Base-by-base conservation (phyloP, 441 rosid genomes). In the Brassica hybrid region DNA sequence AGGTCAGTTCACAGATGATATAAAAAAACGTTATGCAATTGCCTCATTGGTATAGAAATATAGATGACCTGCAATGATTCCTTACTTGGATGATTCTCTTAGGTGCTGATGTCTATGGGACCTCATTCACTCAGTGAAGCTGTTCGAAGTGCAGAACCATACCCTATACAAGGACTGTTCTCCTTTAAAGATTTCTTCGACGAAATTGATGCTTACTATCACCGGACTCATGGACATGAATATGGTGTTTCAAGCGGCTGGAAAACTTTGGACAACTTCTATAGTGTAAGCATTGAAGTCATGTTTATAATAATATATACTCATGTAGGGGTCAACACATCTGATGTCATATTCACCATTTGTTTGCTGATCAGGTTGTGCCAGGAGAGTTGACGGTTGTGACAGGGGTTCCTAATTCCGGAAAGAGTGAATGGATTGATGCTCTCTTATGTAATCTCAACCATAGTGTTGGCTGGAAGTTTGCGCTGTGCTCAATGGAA, bases 351-450 rank as follows among this genome's bases (percentile, higher is more conserved):
- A 45, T 65, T 58, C 23, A 45, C 58, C 19, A 32, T 65, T 56
- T 70, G 5, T 4, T 9, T 58, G 69, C 69, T 48, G n/a, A 79
- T 82, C 86, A 96, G 99, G 93, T 96, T 85, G 86, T 94, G 76
- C 99, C 99, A 13, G 99, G 99, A 45, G 99, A 96, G 82, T 84
- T 96, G 87, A 96, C 97, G 54, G 80, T 96, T 65, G 93, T 94
- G 67, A 94, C 96, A 52, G 99, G 98, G 77, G 91, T 96, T 79
- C 98, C 99, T 68, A 96, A 96, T 85, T 96, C 99, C 32, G 99
- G 99, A 61, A 96, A 96, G 87, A 96, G 99, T 81, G 99, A 96
- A 81, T 96, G 99, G 99, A 94, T 96, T 80, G 99, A 96, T 85
- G 96, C 99, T 74, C 88, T 96, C 17, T 60, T 96, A 66, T 94